Conservation (phyloP, 805 yeast genomes). For the Tetrapisispora arboricola region DNA sequence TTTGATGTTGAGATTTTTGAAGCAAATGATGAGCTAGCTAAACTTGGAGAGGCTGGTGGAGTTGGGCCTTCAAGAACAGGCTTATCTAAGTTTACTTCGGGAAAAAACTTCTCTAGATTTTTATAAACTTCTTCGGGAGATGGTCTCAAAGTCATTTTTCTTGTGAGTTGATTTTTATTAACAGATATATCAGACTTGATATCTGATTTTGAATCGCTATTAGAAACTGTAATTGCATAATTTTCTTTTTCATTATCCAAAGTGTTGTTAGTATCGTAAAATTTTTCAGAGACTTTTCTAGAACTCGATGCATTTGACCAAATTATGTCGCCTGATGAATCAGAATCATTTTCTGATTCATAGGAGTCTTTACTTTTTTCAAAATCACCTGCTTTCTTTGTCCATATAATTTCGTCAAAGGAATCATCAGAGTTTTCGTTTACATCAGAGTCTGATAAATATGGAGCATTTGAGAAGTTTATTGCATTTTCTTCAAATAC, state of each 20-base stretch:
- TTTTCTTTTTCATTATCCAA: not conserved
- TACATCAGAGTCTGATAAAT: constrained; percentile 40
- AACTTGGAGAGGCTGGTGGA: constrained; percentile 46
- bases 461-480: constrained; percentile 68
- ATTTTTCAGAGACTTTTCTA: not conserved
- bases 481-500: constrained; percentile 63
- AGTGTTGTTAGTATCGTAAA: not conserved
- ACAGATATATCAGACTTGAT: not conserved
- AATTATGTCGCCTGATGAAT: constrained; percentile 15
- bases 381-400: not conserved
- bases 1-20: not conserved
- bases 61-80: constrained; percentile 71
- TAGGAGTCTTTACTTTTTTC: not conserved
- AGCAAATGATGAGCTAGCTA: not conserved
- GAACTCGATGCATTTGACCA: constrained; percentile 6
- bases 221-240: not conserved
- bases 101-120: constrained; percentile 85
- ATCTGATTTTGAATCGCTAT: not conserved
- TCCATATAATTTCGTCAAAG: constrained; percentile 5
- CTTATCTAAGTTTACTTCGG: constrained; percentile 82
- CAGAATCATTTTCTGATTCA: constrained; percentile 11
- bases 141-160: constrained; percentile 73
- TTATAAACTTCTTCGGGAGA: constrained; percentile 90
- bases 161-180: constrained; percentile 5
- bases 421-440: constrained; percentile 33